A percentile compares a stretch with the other conserved stretches of the same genome.
phyloP scores from a whole-genome alignment of 257 asterid genomes.

The Solanum gracilifrons region DNA sequence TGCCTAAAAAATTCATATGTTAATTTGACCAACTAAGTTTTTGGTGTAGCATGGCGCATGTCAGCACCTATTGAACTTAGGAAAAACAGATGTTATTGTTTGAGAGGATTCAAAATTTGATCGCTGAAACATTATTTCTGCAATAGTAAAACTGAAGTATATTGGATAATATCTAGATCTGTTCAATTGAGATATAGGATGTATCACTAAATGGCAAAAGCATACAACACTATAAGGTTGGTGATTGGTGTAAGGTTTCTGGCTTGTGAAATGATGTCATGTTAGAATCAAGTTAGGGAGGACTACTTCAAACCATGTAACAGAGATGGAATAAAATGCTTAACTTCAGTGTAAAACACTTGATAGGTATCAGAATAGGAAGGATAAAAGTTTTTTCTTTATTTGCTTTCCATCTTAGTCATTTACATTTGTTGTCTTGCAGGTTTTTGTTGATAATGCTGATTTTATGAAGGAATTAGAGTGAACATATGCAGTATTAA shows the following conservation, averaged over 20 bases:
- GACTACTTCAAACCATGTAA: not conserved
- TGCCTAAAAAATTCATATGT: not conserved
- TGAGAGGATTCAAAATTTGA: not conserved
- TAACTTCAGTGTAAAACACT: not conserved
- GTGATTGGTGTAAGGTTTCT: not conserved
- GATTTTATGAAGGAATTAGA: conserved; percentile 40
- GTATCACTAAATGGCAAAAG: not conserved
- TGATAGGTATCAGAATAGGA: not conserved
- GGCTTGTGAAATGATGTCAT: not conserved
- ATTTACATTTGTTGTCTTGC: conserved; percentile 9
- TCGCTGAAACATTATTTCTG: not conserved
- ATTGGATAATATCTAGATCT: not conserved
- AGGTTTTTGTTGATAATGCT: conserved; percentile 41
- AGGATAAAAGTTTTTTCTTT: not conserved
- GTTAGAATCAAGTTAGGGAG: not conserved
- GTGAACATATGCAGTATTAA: conserved; percentile 5
- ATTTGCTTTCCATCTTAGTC: not conserved
- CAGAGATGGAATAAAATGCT: not conserved
- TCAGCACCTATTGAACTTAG: not conserved
- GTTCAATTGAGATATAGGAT: not conserved
- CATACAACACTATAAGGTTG: not conserved
- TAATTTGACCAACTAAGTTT: not conserved
- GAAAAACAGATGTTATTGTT: not conserved
- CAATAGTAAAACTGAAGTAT: not conserved
- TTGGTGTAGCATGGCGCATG: not conserved